phyloP scores from a whole-genome alignment of 257 asterid genomes.

The Plectranthus barbatus region DNA sequence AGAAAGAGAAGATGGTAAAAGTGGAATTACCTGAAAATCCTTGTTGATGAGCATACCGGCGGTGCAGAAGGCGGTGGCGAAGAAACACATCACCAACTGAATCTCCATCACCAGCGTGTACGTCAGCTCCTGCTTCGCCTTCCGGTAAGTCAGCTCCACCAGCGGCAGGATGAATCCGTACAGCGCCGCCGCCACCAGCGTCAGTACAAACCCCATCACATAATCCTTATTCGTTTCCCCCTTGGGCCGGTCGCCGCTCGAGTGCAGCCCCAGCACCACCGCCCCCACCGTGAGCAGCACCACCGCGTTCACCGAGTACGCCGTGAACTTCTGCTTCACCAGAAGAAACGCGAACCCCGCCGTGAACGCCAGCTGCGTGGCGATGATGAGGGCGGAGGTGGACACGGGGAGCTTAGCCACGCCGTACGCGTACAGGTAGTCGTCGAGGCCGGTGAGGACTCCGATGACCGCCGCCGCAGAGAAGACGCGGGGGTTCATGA shows the following conservation, averaged over 20 bases:
- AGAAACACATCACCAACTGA: not conserved
- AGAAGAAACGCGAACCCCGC: not conserved
- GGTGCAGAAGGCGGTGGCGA: not conserved
- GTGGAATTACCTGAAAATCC: not conserved
- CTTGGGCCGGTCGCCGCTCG: constrained; percentile 14
- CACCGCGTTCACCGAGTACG: no score
- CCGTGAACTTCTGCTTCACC: constrained; percentile 13
- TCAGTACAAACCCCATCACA: not conserved
- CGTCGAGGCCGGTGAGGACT: constrained; percentile 27
- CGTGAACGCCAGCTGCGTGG: constrained; percentile 16
- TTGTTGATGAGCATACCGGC: not conserved
- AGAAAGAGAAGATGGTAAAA: no score
- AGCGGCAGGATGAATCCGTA: not conserved
- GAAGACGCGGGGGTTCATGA: constrained; percentile 20
- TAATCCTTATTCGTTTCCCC: constrained; percentile 14
- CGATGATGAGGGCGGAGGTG: constrained; percentile 3
- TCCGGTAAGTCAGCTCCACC: not conserved
- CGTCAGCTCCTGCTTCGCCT: not conserved
- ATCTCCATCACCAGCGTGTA: not conserved
- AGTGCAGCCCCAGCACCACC: constrained; percentile 18
- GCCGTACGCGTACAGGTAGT: constrained; percentile 19
- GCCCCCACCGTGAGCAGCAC: constrained; percentile 25
- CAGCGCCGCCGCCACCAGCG: not conserved
- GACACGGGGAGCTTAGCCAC: not conserved
- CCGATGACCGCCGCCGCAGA: constrained; percentile 23